Evolutionary conservation across 2,329 filamentous ascomycete genomes (phyloP).

Genomic region (Cordyceps sp.): DNA sequence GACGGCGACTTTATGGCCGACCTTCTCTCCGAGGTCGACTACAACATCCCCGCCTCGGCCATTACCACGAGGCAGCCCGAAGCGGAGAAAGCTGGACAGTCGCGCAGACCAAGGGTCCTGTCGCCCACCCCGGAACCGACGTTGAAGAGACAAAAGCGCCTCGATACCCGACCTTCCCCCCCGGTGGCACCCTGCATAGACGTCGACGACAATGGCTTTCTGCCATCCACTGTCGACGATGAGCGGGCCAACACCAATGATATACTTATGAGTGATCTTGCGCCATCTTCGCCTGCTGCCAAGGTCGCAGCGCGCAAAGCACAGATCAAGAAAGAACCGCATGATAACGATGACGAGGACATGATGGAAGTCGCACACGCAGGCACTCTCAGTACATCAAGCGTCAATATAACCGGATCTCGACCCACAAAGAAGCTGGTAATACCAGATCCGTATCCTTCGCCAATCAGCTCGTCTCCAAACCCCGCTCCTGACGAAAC

Average conservation of each 20-base stretch:
- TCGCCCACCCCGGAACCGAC: slow-evolving; percentile 50
- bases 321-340: slow-evolving; percentile 27
- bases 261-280: slow-evolving; percentile 69
- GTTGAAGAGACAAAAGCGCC: slow-evolving; percentile 39
- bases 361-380: slow-evolving; percentile 78
- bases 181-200: slow-evolving; percentile 23
- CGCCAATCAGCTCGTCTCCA: slow-evolving; percentile 61
- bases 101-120: slow-evolving; percentile 62
- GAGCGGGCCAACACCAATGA: slow-evolving; percentile 27
- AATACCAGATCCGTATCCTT: slow-evolving; percentile 49
- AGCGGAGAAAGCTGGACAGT: slow-evolving; percentile 55
- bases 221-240: slow-evolving; percentile 48
- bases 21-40: slow-evolving; percentile 76
- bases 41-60: slow-evolving; percentile 42
- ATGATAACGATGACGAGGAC: slow-evolving; percentile 61
- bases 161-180: slow-evolving; percentile 30
- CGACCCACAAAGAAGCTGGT: slow-evolving; percentile 55
- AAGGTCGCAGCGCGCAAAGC: slow-evolving; percentile 61
- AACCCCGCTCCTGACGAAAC: slow-evolving; percentile 33
- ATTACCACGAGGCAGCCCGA: slow-evolving; percentile 39
- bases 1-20: slow-evolving; percentile 78
- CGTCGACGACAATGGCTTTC: slow-evolving; percentile 36
- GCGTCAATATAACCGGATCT: slow-evolving; percentile 72
- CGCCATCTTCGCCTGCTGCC: slow-evolving; percentile 73
- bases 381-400: slow-evolving; percentile 48